Base-by-base conservation (phyloP, 1,139 yeast genomes). In the Yamadazyma friedrichii region DNA sequence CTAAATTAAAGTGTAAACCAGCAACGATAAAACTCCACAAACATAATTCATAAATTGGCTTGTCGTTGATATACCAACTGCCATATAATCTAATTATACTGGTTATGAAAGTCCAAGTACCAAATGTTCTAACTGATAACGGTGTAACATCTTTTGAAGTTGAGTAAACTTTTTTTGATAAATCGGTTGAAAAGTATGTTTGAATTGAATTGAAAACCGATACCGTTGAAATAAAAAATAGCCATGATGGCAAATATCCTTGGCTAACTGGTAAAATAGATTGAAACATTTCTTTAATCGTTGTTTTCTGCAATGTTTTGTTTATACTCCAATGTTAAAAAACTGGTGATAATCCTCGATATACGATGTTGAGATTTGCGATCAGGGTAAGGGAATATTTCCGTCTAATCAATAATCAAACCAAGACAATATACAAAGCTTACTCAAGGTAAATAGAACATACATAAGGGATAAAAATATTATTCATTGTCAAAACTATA, bases 71-170 rank as follows among this genome's bases (percentile, higher is more conserved):
- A 59, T 86, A 71, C 63, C 84, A 84, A 6, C 98, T 95, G 36
- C 96, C 96, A 59, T 87, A 89, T 50, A 84, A 74, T 59, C 98
- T 80, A 38, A 93, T 82, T 33, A 93, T 72, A 2, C 96, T 80
- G 1, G 97, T 84, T 51, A 91, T 76, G 40, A 91, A 70, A 0
- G 98, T 93, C 98, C 98, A 93, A 1, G 98, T 93, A 25, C 98
- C 98, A 62, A 93, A 93, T 0, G 98, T 93, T 55, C 98, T 78
- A 9, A 97, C 96, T 52, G 95, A 82, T 52, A 93, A 72, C 6
- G 76, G 70, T 0, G 96, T 88, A 15, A 91, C 72, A 43, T 71
- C 67, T 11, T 47, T 76, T 2, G 64, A 50, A 42, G 68, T 72
- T 35, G 78, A 84, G 59, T 93, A 93, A 8, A 93, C 97, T 52